Percentiles rank a stretch among this genome's conserved stretches.
Conservation (phyloP, 176 grass and related monocot species). For the Juncus inflexus region DNA sequence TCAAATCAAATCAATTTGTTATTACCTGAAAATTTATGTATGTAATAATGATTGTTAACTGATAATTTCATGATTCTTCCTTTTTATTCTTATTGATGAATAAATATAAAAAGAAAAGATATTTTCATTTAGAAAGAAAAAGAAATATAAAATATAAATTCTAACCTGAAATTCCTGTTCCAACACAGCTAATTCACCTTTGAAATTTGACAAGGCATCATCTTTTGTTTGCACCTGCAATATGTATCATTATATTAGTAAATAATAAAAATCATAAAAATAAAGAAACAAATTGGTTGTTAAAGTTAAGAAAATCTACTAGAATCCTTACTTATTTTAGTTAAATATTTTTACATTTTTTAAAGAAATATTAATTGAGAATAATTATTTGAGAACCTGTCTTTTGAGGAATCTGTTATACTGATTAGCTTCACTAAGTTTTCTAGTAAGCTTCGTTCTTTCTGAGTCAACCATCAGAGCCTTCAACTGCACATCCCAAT, state of each 20-base stretch:
- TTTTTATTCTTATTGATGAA: no score
- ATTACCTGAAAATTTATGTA: no score
- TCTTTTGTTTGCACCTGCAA: slow-evolving; percentile 71
- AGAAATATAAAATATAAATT: slow-evolving; percentile 2
- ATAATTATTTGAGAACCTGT: slow-evolving; percentile 48
- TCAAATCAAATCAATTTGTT: slow-evolving; percentile 3
- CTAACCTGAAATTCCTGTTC: slow-evolving; percentile 92
- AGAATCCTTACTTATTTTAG: no score
- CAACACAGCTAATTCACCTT: slow-evolving; percentile 83
- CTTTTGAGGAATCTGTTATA: slow-evolving; percentile 87
- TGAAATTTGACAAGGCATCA: slow-evolving; percentile 58
- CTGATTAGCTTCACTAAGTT: slow-evolving; percentile 98
- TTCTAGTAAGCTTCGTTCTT: slow-evolving; percentile 61
- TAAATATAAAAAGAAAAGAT: neutral
- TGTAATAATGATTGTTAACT: no score
- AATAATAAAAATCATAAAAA: no score
- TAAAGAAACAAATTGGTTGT: no score
- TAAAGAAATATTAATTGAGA: slow-evolving; percentile 1
- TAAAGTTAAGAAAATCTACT: slow-evolving; percentile 9
- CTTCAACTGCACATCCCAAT: slow-evolving; percentile 80
- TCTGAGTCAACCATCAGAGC: slow-evolving; percentile 72
- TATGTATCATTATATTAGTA: slow-evolving; percentile 11
- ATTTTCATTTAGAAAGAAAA: slow-evolving; percentile 10
- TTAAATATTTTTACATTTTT: slow-evolving; percentile 3
- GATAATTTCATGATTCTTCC: no score